A percentile compares a stretch with the other conserved stretches of the same genome.
Evolutionary conservation across 2,329 filamentous ascomycete genomes (phyloP).

Genomic region (Aspergillus amoenus): DNA sequence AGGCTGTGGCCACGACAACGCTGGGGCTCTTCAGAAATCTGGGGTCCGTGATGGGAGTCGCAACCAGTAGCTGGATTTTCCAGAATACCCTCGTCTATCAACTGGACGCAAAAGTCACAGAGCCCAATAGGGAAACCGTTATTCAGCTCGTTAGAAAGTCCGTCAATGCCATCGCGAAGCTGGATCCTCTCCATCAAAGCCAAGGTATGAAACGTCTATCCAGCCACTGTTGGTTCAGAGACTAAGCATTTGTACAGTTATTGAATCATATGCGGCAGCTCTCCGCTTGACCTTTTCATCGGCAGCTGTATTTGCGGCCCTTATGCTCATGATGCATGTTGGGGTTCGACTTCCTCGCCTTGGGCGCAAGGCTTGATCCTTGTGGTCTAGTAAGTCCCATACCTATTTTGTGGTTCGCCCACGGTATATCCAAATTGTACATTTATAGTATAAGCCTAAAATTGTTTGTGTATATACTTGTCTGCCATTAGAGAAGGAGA

Average conservation of each 20-base stretch:
- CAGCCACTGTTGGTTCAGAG: background rate
- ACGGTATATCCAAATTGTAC: background rate
- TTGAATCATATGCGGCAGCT: constrained; percentile 36
- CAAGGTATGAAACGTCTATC: constrained; percentile 42
- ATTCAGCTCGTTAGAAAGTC: constrained; percentile 53
- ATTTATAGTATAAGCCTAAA: background rate
- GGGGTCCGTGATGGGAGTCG: constrained; percentile 72
- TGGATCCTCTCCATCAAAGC: constrained; percentile 46
- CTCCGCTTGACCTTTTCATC: constrained; percentile 41
- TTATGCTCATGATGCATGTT: constrained; percentile 35
- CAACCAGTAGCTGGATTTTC: constrained; percentile 67
- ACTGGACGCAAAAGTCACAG: constrained; percentile 59
- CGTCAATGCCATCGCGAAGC: constrained; percentile 47
- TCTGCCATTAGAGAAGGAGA: background rate
- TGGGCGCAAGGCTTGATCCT: constrained; percentile 23
- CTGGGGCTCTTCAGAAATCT: constrained; percentile 70
- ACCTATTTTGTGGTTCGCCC: background rate
- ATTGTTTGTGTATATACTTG: background rate
- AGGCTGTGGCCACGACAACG: constrained; percentile 69
- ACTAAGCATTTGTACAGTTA: constrained; percentile 25
- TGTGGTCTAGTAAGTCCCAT: background rate
- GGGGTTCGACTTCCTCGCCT: constrained; percentile 36
- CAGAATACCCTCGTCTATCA: constrained; percentile 68
- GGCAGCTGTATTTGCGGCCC: constrained; percentile 33
- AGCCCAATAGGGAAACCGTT: constrained; percentile 55